Percentiles rank a stretch among this genome's conserved stretches.
phyloP scores from a whole-genome alignment of 1,284 basidiomycete genomes.

The Cutaneotrichosporon mucoides region DNA sequence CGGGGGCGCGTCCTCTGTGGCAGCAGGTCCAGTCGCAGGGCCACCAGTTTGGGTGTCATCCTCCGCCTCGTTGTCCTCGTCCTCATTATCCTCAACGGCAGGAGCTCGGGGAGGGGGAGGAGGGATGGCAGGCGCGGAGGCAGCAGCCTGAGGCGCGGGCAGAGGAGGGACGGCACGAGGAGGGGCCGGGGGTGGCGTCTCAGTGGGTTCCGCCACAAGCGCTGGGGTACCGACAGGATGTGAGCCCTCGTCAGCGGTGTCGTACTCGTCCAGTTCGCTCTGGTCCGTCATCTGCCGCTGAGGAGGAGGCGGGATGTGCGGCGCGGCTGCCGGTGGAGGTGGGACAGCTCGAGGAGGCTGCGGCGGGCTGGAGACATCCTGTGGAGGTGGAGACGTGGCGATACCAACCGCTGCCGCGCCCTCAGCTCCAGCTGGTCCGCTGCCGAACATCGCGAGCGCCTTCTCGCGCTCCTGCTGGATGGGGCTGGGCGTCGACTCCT shows the following conservation, averaged over 20 bases:
- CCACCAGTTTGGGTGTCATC: too few relatives aligned
- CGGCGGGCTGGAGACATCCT: not conserved
- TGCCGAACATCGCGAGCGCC: constrained; percentile 1
- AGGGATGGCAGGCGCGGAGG: too few relatives aligned
- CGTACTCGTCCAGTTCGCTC: too few relatives aligned
- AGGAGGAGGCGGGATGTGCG: not conserved
- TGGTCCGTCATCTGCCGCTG: not conserved
- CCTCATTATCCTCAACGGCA: too few relatives aligned
- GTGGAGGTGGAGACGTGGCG: not conserved
- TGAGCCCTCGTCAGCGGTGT: not conserved
- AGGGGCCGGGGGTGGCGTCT: constrained; percentile 9
- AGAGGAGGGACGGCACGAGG: constrained; percentile 17
- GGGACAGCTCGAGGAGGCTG: not conserved
- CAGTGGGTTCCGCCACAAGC: not conserved
- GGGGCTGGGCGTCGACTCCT: constrained; percentile 4
- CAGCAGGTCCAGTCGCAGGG: too few relatives aligned
- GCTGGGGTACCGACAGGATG: not conserved
- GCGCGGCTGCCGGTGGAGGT: too few relatives aligned
- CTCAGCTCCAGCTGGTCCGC: constrained; percentile 20
- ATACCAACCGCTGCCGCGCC: constrained; percentile 19
- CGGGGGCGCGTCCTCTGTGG: too few relatives aligned
- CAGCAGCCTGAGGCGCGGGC: too few relatives aligned
- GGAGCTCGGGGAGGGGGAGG: too few relatives aligned
- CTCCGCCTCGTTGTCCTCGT: too few relatives aligned
- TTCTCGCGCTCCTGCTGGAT: not conserved